Conservation (phyloP, 2,329 filamentous ascomycete species). For the Fusarium sp. region DNA sequence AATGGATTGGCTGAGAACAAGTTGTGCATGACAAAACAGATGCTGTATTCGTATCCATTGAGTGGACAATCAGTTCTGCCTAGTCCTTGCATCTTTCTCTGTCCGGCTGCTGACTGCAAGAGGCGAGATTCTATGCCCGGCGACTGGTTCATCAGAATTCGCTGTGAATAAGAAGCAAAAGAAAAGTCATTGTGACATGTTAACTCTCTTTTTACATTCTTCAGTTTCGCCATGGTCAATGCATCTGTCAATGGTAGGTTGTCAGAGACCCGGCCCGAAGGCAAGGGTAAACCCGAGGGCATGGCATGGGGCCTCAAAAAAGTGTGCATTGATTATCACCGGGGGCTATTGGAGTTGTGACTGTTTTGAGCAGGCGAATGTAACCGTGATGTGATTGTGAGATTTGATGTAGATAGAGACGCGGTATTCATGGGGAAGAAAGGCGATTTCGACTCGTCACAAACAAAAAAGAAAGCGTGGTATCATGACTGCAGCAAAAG, state of each 20-base stretch:
- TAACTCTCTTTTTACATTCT: neutral
- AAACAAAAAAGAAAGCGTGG: neutral
- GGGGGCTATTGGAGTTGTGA: neutral
- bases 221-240: conserved; percentile 1
- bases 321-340: conserved; percentile 1
- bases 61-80: neutral
- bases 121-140: neutral
- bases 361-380: neutral
- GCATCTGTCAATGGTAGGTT: neutral
- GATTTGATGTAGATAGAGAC: conserved; percentile 2
- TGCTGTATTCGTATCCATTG: neutral
- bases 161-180: neutral
- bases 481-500: conserved; percentile 1
- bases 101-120: neutral
- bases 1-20: neutral
- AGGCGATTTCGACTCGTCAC: conserved; percentile 3
- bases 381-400: conserved; percentile 1
- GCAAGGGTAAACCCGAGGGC: neutral
- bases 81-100: neutral
- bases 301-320: neutral
- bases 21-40: neutral
- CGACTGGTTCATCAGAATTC: neutral
- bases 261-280: neutral
- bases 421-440: neutral
- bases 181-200: neutral